Conservation (phyloP, 2,329 filamentous ascomycete genomes). For the Alternaria arbusti region DNA sequence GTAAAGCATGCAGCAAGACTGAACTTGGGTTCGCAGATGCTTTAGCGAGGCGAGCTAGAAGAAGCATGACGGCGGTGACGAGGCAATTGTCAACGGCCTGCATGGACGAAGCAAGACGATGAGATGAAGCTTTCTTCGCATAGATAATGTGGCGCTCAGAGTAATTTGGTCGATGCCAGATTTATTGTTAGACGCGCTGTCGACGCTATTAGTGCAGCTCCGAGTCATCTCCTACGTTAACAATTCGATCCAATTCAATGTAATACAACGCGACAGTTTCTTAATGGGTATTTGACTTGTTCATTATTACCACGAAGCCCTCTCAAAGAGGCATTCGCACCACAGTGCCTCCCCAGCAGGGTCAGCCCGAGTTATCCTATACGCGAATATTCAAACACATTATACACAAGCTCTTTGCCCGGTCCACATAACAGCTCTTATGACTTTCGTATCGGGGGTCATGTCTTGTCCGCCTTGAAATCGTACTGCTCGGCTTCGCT, state of each 20-base stretch:
- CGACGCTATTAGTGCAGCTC: accelerated
- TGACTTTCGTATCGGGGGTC: conserved; percentile 9
- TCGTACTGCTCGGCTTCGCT: conserved; percentile 5
- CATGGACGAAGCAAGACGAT: not conserved
- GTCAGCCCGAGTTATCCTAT: conserved; percentile 17
- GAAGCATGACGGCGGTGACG: not conserved
- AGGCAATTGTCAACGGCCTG: not conserved
- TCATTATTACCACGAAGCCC: conserved; percentile 42
- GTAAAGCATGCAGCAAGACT: not conserved
- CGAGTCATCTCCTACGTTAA: too few relatives aligned
- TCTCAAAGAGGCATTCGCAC: conserved; percentile 33
- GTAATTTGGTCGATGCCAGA: not conserved
- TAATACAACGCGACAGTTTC: not conserved
- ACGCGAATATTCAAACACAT: conserved; percentile 34
- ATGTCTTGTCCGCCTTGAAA: conserved; percentile 8
- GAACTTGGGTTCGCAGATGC: not conserved
- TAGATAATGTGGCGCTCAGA: too few relatives aligned
- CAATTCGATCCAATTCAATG: not conserved
- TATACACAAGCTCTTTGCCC: conserved; percentile 29
- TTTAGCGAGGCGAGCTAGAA: not conserved
- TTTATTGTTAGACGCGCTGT: not conserved
- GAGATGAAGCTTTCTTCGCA: not conserved
- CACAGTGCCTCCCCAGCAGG: conserved; percentile 28
- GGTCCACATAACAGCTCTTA: conserved; percentile 2
- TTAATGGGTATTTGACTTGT: conserved; percentile 26